Percentiles rank a stretch among this genome's conserved stretches.
phyloP scores from a whole-genome alignment of 2,329 filamentous ascomycete genomes.

The Mycosphaerella sp. region DNA sequence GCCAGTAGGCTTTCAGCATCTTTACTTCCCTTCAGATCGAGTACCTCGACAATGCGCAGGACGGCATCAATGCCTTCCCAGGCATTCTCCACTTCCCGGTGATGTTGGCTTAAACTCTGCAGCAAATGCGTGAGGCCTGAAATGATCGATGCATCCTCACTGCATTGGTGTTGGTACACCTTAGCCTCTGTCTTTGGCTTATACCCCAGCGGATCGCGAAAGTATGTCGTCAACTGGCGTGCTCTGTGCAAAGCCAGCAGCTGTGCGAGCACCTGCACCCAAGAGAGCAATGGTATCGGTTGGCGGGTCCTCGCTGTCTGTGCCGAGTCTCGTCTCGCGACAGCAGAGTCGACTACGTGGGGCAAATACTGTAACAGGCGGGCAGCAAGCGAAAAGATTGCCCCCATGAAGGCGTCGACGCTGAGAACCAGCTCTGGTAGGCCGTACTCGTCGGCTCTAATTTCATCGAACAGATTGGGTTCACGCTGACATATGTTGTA shows the following conservation, averaged over 20 bases:
- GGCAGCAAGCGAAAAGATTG: slow-evolving; percentile 15
- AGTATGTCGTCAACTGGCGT: slow-evolving; percentile 1
- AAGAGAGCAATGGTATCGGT: slow-evolving; percentile 16
- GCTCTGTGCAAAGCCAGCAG: slow-evolving; percentile 4
- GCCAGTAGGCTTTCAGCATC: slow-evolving; percentile 20
- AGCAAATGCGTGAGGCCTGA: slow-evolving; percentile 5
- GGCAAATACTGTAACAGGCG: slow-evolving; percentile 21
- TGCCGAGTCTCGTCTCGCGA: slow-evolving; percentile 24
- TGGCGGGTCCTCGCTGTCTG: slow-evolving; percentile 18
- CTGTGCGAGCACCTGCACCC: slow-evolving; percentile 17
- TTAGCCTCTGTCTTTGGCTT: background rate
- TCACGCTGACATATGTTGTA: slow-evolving; percentile 26
- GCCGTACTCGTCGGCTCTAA: slow-evolving; percentile 1
- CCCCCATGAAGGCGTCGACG: slow-evolving; percentile 12
- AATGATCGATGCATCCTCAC: background rate
- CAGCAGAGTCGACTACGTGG: slow-evolving; percentile 13
- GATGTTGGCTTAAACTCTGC: slow-evolving; percentile 13
- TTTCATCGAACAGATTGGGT: slow-evolving; percentile 6
- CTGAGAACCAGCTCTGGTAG: background rate
- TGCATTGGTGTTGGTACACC: background rate
- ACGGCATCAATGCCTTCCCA: slow-evolving; percentile 26
- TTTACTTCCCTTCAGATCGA: slow-evolving; percentile 7
- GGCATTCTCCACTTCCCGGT: slow-evolving; percentile 15
- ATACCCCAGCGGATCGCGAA: slow-evolving; percentile 3
- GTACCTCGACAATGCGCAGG: slow-evolving; percentile 9